These are phyloP conservation scores for Fusarium sp. DNA, from an alignment of 2,329 filamentous ascomycete genomes.

Conservation along the genomic window DNA sequence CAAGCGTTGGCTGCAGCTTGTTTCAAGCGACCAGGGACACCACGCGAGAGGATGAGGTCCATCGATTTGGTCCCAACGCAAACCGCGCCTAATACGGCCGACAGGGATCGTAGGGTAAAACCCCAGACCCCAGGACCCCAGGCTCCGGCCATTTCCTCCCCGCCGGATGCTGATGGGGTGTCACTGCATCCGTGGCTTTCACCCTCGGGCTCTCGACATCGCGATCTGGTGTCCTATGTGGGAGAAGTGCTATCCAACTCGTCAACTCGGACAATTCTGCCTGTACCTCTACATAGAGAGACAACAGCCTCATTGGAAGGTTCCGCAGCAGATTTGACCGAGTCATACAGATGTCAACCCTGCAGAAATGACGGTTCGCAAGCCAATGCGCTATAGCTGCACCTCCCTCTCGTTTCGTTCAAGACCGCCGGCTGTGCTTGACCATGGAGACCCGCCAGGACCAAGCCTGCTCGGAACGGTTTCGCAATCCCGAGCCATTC, in stretches of 20 bases:
- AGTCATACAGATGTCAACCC: constrained; percentile 10
- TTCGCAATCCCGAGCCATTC: constrained; percentile 14
- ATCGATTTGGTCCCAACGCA: constrained; percentile 18
- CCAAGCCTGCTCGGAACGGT: constrained; percentile 22
- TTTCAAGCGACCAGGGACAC: constrained; percentile 14
- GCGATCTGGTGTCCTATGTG: constrained; percentile 21
- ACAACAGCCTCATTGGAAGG: background rate
- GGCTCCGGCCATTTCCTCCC: constrained; percentile 13
- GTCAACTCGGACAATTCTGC: background rate
- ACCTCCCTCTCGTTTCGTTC: constrained; percentile 21
- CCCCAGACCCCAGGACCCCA: constrained; percentile 29
- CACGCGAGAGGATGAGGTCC: constrained; percentile 24
- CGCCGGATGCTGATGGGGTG: constrained; percentile 21
- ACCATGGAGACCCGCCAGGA: constrained; percentile 21
- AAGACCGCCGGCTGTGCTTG: constrained; percentile 28
- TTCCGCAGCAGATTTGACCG: constrained; percentile 4
- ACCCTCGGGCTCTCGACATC: background rate
- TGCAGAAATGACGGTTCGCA: constrained; percentile 29
- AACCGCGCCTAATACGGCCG: constrained; percentile 14
- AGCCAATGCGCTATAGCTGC: constrained; percentile 33
- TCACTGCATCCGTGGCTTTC: constrained; percentile 20
- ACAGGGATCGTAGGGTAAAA: constrained; percentile 19
- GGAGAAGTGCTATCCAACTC: background rate
- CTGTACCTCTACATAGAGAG: background rate
- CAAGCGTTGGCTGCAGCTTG: constrained; percentile 11